Conservation (phyloP, 176 grass and related monocot genomes). For the Oryza coarctata region DNA sequence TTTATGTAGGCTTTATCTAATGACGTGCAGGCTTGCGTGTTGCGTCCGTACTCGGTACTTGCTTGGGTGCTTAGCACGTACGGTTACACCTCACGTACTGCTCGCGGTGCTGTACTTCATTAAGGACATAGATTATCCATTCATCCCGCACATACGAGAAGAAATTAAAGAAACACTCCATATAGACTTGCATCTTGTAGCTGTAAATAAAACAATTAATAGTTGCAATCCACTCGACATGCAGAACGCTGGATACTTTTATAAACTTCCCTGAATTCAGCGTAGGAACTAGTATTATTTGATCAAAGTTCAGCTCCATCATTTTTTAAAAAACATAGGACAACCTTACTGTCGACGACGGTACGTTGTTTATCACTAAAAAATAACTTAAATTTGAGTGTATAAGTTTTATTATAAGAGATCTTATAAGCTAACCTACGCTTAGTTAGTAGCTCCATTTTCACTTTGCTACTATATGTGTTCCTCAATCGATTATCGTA, state of each 20-base stretch:
- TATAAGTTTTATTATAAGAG: too few species aligned
- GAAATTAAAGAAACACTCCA: not conserved
- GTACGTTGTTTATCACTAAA: too few species aligned
- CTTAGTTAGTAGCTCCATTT: too few species aligned
- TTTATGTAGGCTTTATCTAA: not conserved
- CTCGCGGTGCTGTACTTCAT: slow-evolving; percentile 3
- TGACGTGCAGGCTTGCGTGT: not conserved
- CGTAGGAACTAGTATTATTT: not conserved
- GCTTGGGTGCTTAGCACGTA: not conserved
- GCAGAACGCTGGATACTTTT: slow-evolving; percentile 28
- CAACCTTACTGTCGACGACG: too few species aligned
- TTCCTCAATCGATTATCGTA: not conserved
- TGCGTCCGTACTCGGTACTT: not conserved
- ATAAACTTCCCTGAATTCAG: not conserved
- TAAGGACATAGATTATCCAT: not conserved
- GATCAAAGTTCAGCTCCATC: not conserved
- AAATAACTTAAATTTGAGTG: too few species aligned
- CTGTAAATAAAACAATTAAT: slow-evolving; percentile 1
- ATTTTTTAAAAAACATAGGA: too few species aligned
- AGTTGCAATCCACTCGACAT: slow-evolving; percentile 32
- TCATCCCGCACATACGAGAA: slow-evolving; percentile 8
- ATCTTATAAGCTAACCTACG: too few species aligned
- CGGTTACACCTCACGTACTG: not conserved
- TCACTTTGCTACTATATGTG: not conserved
- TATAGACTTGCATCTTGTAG: slow-evolving; percentile 20